These are phyloP conservation scores for Naganishia kalamii DNA, from an alignment of 768 basidiomycete species.

Conservation along the genomic window DNA sequence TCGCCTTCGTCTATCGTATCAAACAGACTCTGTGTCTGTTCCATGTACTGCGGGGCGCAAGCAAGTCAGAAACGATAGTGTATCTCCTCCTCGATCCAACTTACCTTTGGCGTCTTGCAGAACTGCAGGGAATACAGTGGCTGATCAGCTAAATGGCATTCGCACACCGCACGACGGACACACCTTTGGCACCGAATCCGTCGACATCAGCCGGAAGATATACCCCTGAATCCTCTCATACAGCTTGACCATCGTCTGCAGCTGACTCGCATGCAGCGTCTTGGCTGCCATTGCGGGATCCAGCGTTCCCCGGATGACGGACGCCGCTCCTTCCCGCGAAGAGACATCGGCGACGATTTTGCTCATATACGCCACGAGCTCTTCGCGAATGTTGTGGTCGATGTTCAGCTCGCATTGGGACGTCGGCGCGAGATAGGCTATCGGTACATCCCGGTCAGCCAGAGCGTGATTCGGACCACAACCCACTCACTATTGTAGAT, in stretches of 20 bases:
- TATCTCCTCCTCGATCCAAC: neutral
- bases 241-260: conserved; percentile 83
- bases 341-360: conserved; percentile 65
- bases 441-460: neutral
- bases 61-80: neutral
- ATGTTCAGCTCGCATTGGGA: conserved; percentile 96
- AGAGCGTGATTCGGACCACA: neutral
- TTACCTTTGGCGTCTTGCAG: conserved; percentile 44
- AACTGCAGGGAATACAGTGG: conserved; percentile 25
- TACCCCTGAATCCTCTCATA: conserved; percentile 96
- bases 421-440: conserved; percentile 85
- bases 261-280: conserved; percentile 86
- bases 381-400: conserved; percentile 90
- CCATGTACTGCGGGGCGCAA: conserved; percentile 31
- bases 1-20: conserved; percentile 33
- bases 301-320: conserved; percentile 48
- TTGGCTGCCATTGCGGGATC: conserved; percentile 68
- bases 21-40: conserved; percentile 37
- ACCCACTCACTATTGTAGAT: conserved; percentile 50
- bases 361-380: conserved; percentile 85
- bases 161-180: conserved; percentile 3
- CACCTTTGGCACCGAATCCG: conserved; percentile 92
- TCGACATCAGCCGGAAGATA: conserved; percentile 95
- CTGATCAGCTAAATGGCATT: neutral
- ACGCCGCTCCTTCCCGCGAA: conserved; percentile 27